These are phyloP conservation scores for Austropuccinia psidii DNA, from an alignment of 1,284 basidiomycete genomes.

Conservation along the genomic window DNA sequence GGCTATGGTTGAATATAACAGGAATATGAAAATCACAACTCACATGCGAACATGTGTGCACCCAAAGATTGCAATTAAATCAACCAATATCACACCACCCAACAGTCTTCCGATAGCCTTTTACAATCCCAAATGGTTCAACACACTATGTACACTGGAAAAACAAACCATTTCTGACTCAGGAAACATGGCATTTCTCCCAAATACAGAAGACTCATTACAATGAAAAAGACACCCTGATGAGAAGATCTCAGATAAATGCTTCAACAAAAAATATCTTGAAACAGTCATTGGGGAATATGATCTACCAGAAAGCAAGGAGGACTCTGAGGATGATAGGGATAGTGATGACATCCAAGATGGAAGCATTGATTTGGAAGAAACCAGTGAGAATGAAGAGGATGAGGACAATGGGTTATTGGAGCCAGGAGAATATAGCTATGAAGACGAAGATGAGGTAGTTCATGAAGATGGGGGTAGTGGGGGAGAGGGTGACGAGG, in stretches of 20 bases:
- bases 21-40: too few relatives aligned
- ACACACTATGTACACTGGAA: not conserved
- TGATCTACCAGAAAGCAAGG: not conserved
- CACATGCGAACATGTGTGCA: too few relatives aligned
- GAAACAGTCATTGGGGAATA: not conserved
- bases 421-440: not conserved
- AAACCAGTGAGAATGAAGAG: not conserved
- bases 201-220: not conserved
- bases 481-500: not conserved
- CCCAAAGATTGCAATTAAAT: not conserved
- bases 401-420: not conserved
- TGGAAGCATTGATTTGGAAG: not conserved
- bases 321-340: not conserved
- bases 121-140: conserved; percentile 17
- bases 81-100: not conserved
- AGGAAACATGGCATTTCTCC: not conserved
- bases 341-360: not conserved
- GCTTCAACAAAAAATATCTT: not conserved
- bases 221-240: not conserved
- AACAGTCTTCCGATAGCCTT: conserved; percentile 13
- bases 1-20: too few relatives aligned
- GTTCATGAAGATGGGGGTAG: not conserved
- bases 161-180: not conserved
- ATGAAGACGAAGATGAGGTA: not conserved
- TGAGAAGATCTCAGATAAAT: not conserved